These are phyloP conservation scores for Neonectria magnoliae DNA, from an alignment of 2,329 filamentous ascomycete genomes.

Conservation along the genomic window DNA sequence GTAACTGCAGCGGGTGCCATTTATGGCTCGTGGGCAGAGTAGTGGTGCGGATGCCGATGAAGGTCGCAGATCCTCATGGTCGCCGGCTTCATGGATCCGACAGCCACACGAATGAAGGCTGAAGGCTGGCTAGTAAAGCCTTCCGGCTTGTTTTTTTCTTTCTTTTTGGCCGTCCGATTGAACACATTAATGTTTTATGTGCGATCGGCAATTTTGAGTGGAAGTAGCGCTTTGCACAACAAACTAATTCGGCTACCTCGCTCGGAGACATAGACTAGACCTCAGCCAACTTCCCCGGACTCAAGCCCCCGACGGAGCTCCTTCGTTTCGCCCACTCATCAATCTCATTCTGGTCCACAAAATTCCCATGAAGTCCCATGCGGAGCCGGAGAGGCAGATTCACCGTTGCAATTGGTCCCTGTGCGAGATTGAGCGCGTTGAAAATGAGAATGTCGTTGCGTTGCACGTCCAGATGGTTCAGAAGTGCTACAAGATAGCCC, in stretches of 20 bases:
- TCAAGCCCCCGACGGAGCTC: background rate
- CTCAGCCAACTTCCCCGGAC: background rate
- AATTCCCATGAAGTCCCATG: conserved; percentile 23
- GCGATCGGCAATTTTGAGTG: no score
- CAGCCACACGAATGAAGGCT: background rate
- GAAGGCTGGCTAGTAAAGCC: no score
- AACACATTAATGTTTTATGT: no score
- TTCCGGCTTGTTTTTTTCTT: no score
- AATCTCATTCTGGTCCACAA: conserved; percentile 20
- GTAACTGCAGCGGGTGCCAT: background rate
- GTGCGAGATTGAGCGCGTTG: conserved; percentile 4
- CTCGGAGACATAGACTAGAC: background rate
- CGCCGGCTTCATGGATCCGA: background rate
- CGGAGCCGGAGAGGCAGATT: conserved; percentile 14
- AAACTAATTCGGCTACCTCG: background rate
- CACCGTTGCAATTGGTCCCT: conserved; percentile 8
- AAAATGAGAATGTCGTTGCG: conserved; percentile 20
- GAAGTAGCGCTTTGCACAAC: no score
- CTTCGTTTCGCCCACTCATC: conserved; percentile 14
- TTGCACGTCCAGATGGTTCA: conserved; percentile 21
- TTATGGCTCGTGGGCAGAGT: background rate
- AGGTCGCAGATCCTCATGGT: background rate
- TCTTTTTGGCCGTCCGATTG: no score
- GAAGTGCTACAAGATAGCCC: background rate
- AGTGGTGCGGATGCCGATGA: background rate